Base-by-base conservation (phyloP, 805 yeast species). In the Barnettozyma wickerhamii region DNA sequence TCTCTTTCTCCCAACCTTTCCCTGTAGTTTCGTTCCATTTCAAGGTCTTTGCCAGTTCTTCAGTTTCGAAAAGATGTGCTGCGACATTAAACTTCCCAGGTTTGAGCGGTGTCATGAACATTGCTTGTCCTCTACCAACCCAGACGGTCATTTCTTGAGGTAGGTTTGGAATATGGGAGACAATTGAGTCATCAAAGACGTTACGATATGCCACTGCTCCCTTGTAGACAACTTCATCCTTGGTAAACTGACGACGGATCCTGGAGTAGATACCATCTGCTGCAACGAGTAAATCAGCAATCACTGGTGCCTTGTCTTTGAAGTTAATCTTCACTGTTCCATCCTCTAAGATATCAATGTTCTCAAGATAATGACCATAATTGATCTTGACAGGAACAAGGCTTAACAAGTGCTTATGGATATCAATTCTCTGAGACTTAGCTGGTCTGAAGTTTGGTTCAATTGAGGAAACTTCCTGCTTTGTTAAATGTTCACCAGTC, bases 201-300 rank as follows among this genome's bases (percentile, higher is more conserved):
- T 46, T 46, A 18, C 47, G 33, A 23, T 46, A 46, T 1, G 49
- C 49, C 32, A 46, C 49, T 10, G 27, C 37, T 13, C 49, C 49
- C 36, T 46, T 46, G 21, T 46, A 46, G 6, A 21, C 34, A 17
- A 40, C 37, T n/a, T 40, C 23, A 35, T 46, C 49, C 5, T 31
- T 38, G 9, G 47, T 46, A 17, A 46, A 43, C 19, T 46, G 49
- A 19, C 44, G 42, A 26, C 49, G 42, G 23, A 43, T 43, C 17
- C 38, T 46, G n/a, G 49, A 46, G 20, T 46, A 46, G 13, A 46
- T 46, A 24, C 49, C 49, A 36, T 43, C 49, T 20, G 49, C 49
- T 7, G 47, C 47, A 18, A 43, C 41, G 6, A 43, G 18, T 14
- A 46, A 18, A 35, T 43, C 49, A 15, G 40, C 45, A 29, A 10